These are phyloP conservation scores for Penicillium nordicum DNA, from an alignment of 2,329 filamentous ascomycete species.

Conservation along the genomic window DNA sequence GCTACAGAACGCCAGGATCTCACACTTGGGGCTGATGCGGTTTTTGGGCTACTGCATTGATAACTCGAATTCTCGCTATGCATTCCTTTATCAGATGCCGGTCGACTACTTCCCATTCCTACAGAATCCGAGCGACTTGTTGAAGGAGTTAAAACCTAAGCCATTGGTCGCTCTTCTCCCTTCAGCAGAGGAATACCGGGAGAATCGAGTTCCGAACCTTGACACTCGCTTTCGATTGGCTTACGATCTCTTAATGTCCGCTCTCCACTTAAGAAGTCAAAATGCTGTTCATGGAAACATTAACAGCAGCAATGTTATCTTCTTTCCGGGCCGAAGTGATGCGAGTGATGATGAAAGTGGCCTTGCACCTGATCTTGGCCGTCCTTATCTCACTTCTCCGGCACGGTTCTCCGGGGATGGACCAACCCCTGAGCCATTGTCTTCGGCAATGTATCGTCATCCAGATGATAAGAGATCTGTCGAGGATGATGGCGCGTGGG, in stretches of 20 bases:
- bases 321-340: constrained; percentile 47
- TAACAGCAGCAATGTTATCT: constrained; percentile 62
- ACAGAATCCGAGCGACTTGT: constrained; percentile 37
- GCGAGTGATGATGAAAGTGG: constrained; percentile 34
- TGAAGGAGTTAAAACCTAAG: constrained; percentile 39
- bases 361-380: constrained; percentile 47
- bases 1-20: constrained; percentile 41
- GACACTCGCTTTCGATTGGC: constrained; percentile 62
- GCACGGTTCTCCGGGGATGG: constrained; percentile 57
- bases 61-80: constrained; percentile 56
- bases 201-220: constrained; percentile 49
- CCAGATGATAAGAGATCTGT: constrained; percentile 47
- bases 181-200: constrained; percentile 39
- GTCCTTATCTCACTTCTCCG: constrained; percentile 58
- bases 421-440: constrained; percentile 42
- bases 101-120: constrained; percentile 46
- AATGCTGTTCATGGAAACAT: constrained; percentile 60
- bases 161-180: constrained; percentile 44
- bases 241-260: constrained; percentile 55
- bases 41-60: constrained; percentile 55
- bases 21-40: constrained; percentile 41
- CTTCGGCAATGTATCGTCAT: constrained; percentile 60
- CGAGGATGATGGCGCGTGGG: constrained; percentile 40
- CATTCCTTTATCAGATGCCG: constrained; percentile 60
- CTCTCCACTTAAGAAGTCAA: constrained; percentile 56